phyloP scores from a whole-genome alignment of 2,329 filamentous ascomycete genomes.

The Xylariaceae sp. region DNA sequence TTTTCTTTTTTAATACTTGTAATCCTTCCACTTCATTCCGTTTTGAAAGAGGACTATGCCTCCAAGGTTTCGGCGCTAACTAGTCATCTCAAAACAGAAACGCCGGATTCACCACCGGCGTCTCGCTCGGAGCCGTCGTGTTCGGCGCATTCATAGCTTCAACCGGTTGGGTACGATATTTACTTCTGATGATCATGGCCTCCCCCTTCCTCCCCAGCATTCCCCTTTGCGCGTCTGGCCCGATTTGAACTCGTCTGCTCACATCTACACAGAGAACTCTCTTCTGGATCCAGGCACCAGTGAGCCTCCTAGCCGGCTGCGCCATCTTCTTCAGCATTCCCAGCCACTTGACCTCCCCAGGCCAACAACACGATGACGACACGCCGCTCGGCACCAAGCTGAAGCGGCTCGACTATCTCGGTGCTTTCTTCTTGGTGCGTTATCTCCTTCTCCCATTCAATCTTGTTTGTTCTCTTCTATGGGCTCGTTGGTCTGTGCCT shows the following conservation, averaged over 20 bases:
- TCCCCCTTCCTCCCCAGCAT: neutral
- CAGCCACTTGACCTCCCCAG: slow-evolving; percentile 21
- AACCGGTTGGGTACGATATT: slow-evolving; percentile 64
- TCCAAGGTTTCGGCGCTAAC: too few species aligned
- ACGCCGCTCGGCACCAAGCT: slow-evolving; percentile 48
- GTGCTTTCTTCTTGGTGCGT: slow-evolving; percentile 59
- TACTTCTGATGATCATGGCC: neutral
- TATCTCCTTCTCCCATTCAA: too few species aligned
- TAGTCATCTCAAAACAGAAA: slow-evolving; percentile 38
- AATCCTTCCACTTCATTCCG: too few species aligned
- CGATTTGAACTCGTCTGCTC: slow-evolving; percentile 9
- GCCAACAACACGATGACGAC: slow-evolving; percentile 32
- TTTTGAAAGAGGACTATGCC: too few species aligned
- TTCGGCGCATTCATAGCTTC: slow-evolving; percentile 58
- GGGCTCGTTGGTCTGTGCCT: too few species aligned
- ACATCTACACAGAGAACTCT: slow-evolving; percentile 51
- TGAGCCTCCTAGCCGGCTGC: slow-evolving; percentile 55
- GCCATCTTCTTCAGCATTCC: slow-evolving; percentile 64
- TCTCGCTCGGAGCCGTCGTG: slow-evolving; percentile 65
- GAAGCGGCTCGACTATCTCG: slow-evolving; percentile 66
- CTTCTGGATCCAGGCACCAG: slow-evolving; percentile 67
- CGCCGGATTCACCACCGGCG: slow-evolving; percentile 63
- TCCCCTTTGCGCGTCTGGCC: too few species aligned
- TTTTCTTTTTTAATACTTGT: neutral
- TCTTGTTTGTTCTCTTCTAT: too few species aligned